phyloP scores from a whole-genome alignment of 2,329 filamentous ascomycete genomes.

The Exophiala bonariae region DNA sequence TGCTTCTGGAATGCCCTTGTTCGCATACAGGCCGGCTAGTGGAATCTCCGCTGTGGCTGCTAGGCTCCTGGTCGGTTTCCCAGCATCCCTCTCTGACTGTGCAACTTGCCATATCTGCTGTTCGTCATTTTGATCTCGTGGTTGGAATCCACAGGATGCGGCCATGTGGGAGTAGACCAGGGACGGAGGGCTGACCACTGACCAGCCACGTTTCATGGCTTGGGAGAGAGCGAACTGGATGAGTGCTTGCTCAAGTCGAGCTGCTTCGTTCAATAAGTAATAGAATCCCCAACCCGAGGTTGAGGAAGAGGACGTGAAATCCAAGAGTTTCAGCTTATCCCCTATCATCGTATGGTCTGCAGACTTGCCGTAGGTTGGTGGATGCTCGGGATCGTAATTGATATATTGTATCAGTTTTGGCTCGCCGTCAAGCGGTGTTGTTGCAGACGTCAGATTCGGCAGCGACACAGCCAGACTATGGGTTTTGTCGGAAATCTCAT shows the following conservation, averaged over 20 bases:
- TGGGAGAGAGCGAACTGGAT: constrained; percentile 79
- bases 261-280: constrained; percentile 87
- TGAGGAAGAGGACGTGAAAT: constrained; percentile 79
- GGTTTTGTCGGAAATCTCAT: constrained; percentile 11
- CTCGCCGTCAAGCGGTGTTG: constrained; percentile 68
- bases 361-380: constrained; percentile 32
- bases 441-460: constrained; percentile 78
- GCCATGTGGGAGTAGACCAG: constrained; percentile 92
- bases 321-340: constrained; percentile 79
- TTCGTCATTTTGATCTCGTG: constrained; percentile 84
- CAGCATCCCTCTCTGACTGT: constrained; percentile 62
- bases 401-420: constrained; percentile 64
- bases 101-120: constrained; percentile 85
- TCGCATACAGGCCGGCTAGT: constrained; percentile 85
- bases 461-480: constrained; percentile 69
- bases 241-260: constrained; percentile 90
- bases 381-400: constrained; percentile 63
- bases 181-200: constrained; percentile 77
- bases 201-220: constrained; percentile 74
- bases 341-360: constrained; percentile 85
- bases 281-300: constrained; percentile 98
- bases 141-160: constrained; percentile 89
- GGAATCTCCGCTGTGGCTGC: constrained; percentile 94
- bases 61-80: constrained; percentile 71
- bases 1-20: constrained; percentile 62